Percentiles rank a stretch among this genome's conserved stretches.
Conservation (phyloP, 352 stramenopile species). For the Globisporangium okanoganense region DNA sequence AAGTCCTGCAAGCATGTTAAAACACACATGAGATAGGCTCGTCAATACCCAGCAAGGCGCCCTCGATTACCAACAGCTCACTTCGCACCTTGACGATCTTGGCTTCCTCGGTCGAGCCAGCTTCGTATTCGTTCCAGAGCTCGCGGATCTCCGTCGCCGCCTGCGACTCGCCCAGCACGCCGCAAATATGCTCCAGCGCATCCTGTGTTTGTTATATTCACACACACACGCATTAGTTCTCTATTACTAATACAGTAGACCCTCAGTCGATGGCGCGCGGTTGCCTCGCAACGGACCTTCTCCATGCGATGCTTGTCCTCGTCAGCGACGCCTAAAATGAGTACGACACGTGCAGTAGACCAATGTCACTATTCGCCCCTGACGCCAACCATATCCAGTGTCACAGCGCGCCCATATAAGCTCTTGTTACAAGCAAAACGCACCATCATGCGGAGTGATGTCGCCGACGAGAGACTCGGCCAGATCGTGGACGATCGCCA, state of each 20-base stretch:
- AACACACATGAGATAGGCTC: not conserved
- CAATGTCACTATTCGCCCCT: not conserved
- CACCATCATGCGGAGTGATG: slow-evolving; percentile 90
- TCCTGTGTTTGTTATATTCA: slow-evolving; percentile 24
- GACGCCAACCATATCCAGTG: not conserved
- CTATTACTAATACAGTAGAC: not conserved
- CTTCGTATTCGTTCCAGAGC: slow-evolving; percentile 89
- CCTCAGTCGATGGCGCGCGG: not conserved
- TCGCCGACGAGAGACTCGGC: slow-evolving; percentile 92
- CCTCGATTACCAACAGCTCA: not conserved
- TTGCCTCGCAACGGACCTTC: slow-evolving; percentile 31
- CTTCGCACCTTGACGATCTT: slow-evolving; percentile 79
- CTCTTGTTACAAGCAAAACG: not conserved
- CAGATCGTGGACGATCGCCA: slow-evolving; percentile 93
- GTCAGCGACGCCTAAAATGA: slow-evolving; percentile 67
- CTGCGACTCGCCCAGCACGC: slow-evolving; percentile 44
- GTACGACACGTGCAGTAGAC: not conserved
- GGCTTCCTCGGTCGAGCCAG: slow-evolving; percentile 72
- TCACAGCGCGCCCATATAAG: not conserved
- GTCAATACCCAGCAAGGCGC: not conserved
- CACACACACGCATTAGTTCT: not conserved
- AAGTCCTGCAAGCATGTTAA: slow-evolving; percentile 58
- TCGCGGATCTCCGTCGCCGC: slow-evolving; percentile 59
- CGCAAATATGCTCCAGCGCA: slow-evolving; percentile 66
- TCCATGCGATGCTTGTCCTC: slow-evolving; percentile 90